phyloP scores from a whole-genome alignment of 768 basidiomycete species.

The Hygrophorus russula region DNA sequence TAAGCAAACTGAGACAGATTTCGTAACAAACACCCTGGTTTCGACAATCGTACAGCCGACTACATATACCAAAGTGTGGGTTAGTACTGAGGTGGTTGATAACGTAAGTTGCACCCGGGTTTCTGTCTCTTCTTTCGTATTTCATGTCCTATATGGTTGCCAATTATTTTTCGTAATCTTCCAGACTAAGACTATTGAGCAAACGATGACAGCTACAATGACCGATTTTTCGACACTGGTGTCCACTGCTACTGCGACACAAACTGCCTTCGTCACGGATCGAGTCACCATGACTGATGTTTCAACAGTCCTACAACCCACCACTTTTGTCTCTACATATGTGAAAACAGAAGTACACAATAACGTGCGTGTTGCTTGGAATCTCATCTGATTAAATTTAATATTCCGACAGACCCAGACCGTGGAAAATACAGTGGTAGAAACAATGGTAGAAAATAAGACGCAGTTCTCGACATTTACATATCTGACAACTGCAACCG shows the following conservation, averaged over 20 bases:
- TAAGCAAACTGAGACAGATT: conserved; percentile 35
- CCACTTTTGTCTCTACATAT: conserved; percentile 42
- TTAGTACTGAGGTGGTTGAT: conserved; percentile 46
- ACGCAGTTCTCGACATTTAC: neutral
- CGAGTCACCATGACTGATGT: conserved; percentile 30
- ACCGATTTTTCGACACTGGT: conserved; percentile 38
- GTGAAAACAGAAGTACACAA: conserved; percentile 47
- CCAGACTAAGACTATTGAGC: conserved; percentile 48
- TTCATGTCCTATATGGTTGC: no score
- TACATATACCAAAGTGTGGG: conserved; percentile 41
- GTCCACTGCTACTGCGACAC: conserved; percentile 35
- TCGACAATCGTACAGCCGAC: conserved; percentile 46
- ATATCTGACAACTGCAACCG: conserved; percentile 11
- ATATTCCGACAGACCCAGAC: neutral
- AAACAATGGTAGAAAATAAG: no score
- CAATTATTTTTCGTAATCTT: conserved; percentile 2
- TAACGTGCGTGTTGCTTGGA: conserved; percentile 27
- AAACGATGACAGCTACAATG: conserved; percentile 44
- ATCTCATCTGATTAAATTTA: conserved; percentile 4
- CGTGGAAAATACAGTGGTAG: no score
- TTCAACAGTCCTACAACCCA: conserved; percentile 25
- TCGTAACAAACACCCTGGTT: conserved; percentile 42
- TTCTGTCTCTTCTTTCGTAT: neutral
- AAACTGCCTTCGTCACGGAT: conserved; percentile 30
- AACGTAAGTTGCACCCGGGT: conserved; percentile 28